A percentile compares a stretch with the other conserved stretches of the same genome.
Conservation (phyloP, 495 filamentous ascomycete genomes). For the Hapsidospora chrysogenum region DNA sequence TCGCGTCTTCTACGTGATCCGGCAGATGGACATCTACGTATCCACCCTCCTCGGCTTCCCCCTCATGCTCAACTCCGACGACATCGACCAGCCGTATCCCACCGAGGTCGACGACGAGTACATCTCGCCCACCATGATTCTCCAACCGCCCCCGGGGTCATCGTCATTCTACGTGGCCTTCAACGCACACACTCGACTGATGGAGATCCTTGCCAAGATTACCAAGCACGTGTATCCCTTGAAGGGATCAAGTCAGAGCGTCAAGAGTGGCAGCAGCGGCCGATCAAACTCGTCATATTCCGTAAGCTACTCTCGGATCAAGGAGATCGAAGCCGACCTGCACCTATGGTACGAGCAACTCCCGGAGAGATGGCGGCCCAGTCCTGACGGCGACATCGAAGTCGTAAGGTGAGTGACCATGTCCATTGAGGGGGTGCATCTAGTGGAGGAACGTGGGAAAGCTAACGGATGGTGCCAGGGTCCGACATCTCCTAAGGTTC, state of each 20-base stretch:
- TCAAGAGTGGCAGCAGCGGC: constrained; percentile 17
- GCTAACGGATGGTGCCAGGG: constrained; percentile 28
- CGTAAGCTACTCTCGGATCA: constrained; percentile 75
- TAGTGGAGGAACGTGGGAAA: background rate
- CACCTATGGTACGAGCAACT: constrained; percentile 70
- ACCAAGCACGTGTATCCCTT: constrained; percentile 82
- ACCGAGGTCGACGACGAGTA: constrained; percentile 79
- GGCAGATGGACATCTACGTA: constrained; percentile 90
- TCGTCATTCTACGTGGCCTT: constrained; percentile 63
- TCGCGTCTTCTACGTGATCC: constrained; percentile 77
- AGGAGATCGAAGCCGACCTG: constrained; percentile 80
- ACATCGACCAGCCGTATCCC: constrained; percentile 82
- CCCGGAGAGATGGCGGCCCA: constrained; percentile 56
- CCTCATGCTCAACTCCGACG: constrained; percentile 66
- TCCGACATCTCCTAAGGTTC: constrained; percentile 76
- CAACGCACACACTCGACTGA: constrained; percentile 70
- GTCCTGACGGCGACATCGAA: constrained; percentile 52
- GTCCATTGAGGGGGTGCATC: background rate
- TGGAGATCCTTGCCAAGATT: constrained; percentile 66
- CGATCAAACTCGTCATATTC: constrained; percentile 43
- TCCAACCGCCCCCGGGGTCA: constrained; percentile 54
- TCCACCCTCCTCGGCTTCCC: constrained; percentile 79
- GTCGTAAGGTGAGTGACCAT: constrained; percentile 51
- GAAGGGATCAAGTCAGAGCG: constrained; percentile 49
- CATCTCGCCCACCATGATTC: constrained; percentile 63